phyloP scores from a whole-genome alignment of 164 flowering plant genomes.

The Aristolochia contorta region DNA sequence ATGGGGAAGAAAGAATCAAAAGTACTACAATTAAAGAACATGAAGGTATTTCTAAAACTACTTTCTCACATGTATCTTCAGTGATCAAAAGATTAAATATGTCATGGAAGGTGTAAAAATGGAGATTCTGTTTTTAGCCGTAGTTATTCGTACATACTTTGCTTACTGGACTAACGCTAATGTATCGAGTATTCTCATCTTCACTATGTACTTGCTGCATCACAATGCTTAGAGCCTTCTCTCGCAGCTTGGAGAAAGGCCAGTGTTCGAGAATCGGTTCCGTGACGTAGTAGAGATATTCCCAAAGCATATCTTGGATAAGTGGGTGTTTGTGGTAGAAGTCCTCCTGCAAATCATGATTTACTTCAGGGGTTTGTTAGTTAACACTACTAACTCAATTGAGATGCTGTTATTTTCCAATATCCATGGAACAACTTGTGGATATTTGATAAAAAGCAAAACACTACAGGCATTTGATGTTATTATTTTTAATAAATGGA shows the following conservation, averaged over 20 bases:
- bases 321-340: constrained; percentile 33
- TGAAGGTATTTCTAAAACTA: too few relatives aligned
- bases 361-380: not conserved
- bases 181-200: constrained; percentile 25
- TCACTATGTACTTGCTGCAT: constrained; percentile 29
- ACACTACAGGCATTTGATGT: too few relatives aligned
- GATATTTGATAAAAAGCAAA: too few relatives aligned
- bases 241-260: constrained; percentile 26
- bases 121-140: too few relatives aligned
- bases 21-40: too few relatives aligned
- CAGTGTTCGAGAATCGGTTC: constrained; percentile 28
- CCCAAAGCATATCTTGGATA: constrained; percentile 29
- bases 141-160: constrained; percentile 19
- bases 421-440: too few relatives aligned
- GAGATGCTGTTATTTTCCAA: too few relatives aligned
- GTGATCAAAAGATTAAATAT: not conserved
- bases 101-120: too few relatives aligned
- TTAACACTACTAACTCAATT: too few relatives aligned
- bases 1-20: too few relatives aligned
- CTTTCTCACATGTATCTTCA: not conserved
- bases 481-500: too few relatives aligned
- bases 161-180: constrained; percentile 25
- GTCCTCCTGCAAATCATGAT: constrained; percentile 25
- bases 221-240: constrained; percentile 19
- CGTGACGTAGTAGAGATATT: constrained; percentile 16